Conservation (phyloP, 768 basidiomycete species). For the Gyrodon lividus region DNA sequence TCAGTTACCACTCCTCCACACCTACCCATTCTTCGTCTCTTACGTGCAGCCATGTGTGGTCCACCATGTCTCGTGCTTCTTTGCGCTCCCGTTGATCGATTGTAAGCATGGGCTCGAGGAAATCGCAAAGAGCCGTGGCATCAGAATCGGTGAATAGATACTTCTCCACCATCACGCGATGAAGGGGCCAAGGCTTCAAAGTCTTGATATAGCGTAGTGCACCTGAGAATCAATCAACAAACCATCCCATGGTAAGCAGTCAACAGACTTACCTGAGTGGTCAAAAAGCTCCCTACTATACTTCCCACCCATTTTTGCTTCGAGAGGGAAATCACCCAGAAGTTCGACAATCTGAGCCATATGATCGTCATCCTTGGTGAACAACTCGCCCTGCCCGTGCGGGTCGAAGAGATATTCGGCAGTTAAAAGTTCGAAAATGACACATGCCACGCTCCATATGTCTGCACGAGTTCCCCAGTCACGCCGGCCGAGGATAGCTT, state of each 20-base stretch:
- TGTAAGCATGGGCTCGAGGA: slow-evolving; percentile 74
- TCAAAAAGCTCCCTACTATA: slow-evolving; percentile 87
- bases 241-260: neutral
- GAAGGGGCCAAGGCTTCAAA: slow-evolving; percentile 78
- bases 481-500: slow-evolving; percentile 83
- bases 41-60: slow-evolving; percentile 70
- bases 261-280: slow-evolving; percentile 48
- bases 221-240: slow-evolving; percentile 40
- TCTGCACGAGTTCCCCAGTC: slow-evolving; percentile 88
- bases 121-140: slow-evolving; percentile 57
- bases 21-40: slow-evolving; percentile 31
- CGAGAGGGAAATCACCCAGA: slow-evolving; percentile 71
- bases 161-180: slow-evolving; percentile 86
- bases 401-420: slow-evolving; percentile 93
- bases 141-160: slow-evolving; percentile 69
- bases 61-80: slow-evolving; percentile 69
- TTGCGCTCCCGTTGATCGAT: slow-evolving; percentile 68
- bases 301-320: slow-evolving; percentile 79
- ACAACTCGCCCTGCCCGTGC: slow-evolving; percentile 74
- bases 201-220: slow-evolving; percentile 69
- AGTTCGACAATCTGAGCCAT: slow-evolving; percentile 94
- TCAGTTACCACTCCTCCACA: slow-evolving; percentile 31
- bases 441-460: slow-evolving; percentile 89
- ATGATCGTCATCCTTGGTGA: slow-evolving; percentile 93
- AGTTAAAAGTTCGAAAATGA: slow-evolving; percentile 88